Evolutionary conservation across 176 grass and related monocot genomes (phyloP).

Genomic region (Triticum timopheevii): DNA sequence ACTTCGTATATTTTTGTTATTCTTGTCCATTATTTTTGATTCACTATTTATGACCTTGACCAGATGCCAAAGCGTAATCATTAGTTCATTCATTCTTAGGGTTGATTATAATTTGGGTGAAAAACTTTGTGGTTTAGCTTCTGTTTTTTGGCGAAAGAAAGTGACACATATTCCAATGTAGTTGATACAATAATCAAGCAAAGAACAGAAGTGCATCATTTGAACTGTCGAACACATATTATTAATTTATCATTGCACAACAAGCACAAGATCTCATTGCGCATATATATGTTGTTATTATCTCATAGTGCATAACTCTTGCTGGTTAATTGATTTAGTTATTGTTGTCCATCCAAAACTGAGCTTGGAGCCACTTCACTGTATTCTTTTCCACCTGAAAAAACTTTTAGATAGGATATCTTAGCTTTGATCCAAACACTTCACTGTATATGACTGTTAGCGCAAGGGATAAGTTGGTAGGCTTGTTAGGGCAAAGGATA

Average conservation of each 20-base stretch:
- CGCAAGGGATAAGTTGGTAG: neutral
- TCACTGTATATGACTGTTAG: no score
- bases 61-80: no score
- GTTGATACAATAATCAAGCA: no score
- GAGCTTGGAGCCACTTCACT: neutral
- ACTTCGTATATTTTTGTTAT: neutral
- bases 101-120: no score
- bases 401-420: neutral
- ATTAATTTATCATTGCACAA: no score
- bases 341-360: neutral
- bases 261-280: no score
- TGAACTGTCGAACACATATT: neutral
- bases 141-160: no score
- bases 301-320: neutral
- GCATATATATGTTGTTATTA: neutral
- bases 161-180: no score
- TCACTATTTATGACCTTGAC: no score
- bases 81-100: no score
- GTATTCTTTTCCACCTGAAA: slow-evolving; percentile 2
- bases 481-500: neutral
- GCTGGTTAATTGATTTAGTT: neutral
- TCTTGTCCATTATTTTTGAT: no score
- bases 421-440: neutral
- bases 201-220: neutral
- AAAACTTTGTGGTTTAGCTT: no score